Evolutionary conservation across 2,329 filamentous ascomycete species (phyloP).

Genomic region (Clarireedia hainanense): DNA sequence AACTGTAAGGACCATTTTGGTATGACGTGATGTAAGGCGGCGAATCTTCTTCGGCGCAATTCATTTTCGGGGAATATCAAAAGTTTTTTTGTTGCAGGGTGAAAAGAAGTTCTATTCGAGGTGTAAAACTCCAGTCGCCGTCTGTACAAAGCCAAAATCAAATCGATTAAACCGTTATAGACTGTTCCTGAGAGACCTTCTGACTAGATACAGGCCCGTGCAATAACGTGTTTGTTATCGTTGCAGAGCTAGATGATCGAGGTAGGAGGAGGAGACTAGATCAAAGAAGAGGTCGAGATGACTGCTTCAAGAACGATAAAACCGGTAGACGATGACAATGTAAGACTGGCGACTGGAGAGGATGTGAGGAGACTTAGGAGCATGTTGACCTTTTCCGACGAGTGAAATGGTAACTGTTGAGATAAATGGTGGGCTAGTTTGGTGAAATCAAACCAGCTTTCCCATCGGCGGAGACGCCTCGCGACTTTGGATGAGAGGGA

Average conservation of each 20-base stretch:
- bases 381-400: slow-evolving; percentile 41
- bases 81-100: slow-evolving; percentile 1
- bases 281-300: slow-evolving; percentile 27
- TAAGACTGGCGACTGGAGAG: slow-evolving; percentile 56
- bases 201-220: slow-evolving; percentile 35
- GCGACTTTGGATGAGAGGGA: slow-evolving; percentile 9
- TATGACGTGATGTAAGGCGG: slow-evolving; percentile 42
- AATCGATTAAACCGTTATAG: slow-evolving; percentile 37
- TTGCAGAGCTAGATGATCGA: slow-evolving; percentile 38
- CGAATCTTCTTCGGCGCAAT: slow-evolving; percentile 44
- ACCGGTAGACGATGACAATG: slow-evolving; percentile 46
- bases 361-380: slow-evolving; percentile 43
- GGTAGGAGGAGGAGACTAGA: slow-evolving; percentile 34
- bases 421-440: slow-evolving; percentile 27
- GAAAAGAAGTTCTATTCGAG: slow-evolving; percentile 12
- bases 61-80: slow-evolving; percentile 44
- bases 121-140: slow-evolving; percentile 46
- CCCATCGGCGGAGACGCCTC: slow-evolving; percentile 20
- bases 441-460: slow-evolving; percentile 15
- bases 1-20: slow-evolving; percentile 55
- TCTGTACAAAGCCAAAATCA: slow-evolving; percentile 40
- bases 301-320: slow-evolving; percentile 47
- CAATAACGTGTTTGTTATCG: slow-evolving; percentile 19
- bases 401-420: slow-evolving; percentile 25
- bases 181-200: slow-evolving; percentile 33